Base-by-base conservation (phyloP, 2,329 filamentous ascomycete species). In the Penicillium concentricum region DNA sequence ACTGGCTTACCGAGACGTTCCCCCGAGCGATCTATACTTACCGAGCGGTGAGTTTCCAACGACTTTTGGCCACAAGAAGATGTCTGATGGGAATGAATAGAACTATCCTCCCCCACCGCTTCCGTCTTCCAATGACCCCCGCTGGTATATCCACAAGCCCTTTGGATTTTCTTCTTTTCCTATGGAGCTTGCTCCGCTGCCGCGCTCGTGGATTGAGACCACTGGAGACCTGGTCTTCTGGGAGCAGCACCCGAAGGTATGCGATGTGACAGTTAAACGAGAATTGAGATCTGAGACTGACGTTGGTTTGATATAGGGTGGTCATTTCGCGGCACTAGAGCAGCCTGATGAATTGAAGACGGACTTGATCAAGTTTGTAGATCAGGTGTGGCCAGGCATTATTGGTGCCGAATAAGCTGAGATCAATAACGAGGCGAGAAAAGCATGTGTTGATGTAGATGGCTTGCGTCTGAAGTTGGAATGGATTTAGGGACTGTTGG, bases 321-420 rank as follows among this genome's bases (percentile, higher is more conserved):
- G 83, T 0, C 82, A 84, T 68, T 84, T 84, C 63, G 81, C 83
- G 2, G 70, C 74, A 0, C 67, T 77, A 10, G 77, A 80, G 39
- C 74, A 77, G 22, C 75, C 76, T 0, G 64, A 72, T 56, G 66
- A 74, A 1, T 62, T 82, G 44, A 77, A 80, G 59, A 73, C 72
- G 12, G 78, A 79, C 50, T 64, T 81, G 41, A 73, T 74, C 57
- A 63, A 64, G 3, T 76, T 75, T 59, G 61, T 73, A 12, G 53
- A 65, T 10, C 65, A 72, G 52, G 64, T 70, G 16, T 72, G 70
- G 69, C 60, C 64, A 20, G 55, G 37, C 1, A 57, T 62, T 26
- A 20, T 12, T 3, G 32, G 49, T 5, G 16, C 12, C 3, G n/a
- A 51, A 7, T 57, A 45, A 37, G 26, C 5, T 5, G 5, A 22